Evolutionary conservation across 2,329 filamentous ascomycete genomes (phyloP).

Genomic region (Aaosphaeria pasadenensis): DNA sequence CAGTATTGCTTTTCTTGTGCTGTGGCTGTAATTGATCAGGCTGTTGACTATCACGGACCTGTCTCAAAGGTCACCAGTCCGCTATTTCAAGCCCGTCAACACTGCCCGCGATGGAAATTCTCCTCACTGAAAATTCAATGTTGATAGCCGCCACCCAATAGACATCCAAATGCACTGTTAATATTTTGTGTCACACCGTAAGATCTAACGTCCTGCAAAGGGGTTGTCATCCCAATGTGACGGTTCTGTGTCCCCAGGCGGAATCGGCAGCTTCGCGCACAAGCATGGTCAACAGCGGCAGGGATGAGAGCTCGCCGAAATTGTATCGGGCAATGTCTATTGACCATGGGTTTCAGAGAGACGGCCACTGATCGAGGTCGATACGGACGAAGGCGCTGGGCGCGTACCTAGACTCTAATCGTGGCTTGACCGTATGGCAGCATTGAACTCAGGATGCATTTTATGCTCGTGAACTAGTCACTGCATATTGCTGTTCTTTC

Average conservation of each 20-base stretch:
- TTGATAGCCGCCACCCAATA: too few relatives aligned
- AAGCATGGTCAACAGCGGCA: conserved; percentile 3
- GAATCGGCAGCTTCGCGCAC: conserved; percentile 13
- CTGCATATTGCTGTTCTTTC: too few relatives aligned
- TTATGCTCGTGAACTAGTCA: too few relatives aligned
- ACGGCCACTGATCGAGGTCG: conserved; percentile 6
- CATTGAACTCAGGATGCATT: too few relatives aligned
- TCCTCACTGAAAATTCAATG: too few relatives aligned
- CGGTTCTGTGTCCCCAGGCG: conserved; percentile 21
- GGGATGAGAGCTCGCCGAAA: not conserved
- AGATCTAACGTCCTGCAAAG: conserved; percentile 7
- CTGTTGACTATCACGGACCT: too few relatives aligned
- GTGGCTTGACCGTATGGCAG: too few relatives aligned
- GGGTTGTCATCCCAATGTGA: conserved; percentile 11
- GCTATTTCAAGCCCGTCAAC: too few relatives aligned
- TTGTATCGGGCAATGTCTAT: not conserved
- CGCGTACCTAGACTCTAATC: too few relatives aligned
- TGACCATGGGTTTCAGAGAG: not conserved
- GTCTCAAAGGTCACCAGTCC: too few relatives aligned
- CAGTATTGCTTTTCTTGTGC: not conserved
- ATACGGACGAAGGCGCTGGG: not conserved
- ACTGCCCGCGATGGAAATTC: too few relatives aligned
- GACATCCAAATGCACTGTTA: too few relatives aligned
- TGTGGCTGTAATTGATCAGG: not conserved
- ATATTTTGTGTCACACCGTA: conserved; percentile 3